Conservation (phyloP, 2,329 filamentous ascomycete genomes). For the Leptodontidium sp. region DNA sequence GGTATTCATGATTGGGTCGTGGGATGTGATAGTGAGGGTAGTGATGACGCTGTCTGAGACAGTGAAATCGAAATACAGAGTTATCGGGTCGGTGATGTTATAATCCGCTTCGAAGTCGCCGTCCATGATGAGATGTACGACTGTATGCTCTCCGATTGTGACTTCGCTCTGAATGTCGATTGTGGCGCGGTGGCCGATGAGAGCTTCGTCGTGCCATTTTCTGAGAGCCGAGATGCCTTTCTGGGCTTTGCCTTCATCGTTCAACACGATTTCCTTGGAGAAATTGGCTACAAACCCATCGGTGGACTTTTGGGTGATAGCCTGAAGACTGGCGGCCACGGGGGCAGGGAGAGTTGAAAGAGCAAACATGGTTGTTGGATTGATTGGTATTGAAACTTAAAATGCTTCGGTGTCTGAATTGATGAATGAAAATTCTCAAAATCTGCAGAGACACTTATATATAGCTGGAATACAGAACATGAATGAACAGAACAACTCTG, state of each 20-base stretch:
- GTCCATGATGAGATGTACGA: slow-evolving; percentile 30
- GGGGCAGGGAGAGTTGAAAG: slow-evolving; percentile 11
- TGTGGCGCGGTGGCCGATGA: slow-evolving; percentile 24
- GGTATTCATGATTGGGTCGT: slow-evolving; percentile 26
- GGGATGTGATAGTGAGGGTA: slow-evolving; percentile 23
- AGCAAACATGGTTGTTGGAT: not conserved
- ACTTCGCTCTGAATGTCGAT: slow-evolving; percentile 17
- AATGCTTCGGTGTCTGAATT: not conserved
- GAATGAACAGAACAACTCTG: not conserved
- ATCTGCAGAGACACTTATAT: not conserved
- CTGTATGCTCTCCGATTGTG: not conserved
- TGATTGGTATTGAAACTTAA: not conserved
- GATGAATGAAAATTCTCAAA: not conserved
- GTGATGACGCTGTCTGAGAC: slow-evolving; percentile 12
- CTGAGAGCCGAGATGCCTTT: slow-evolving; percentile 13
- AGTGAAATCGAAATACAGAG: slow-evolving; percentile 24
- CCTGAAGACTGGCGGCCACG: slow-evolving; percentile 6
- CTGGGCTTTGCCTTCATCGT: slow-evolving; percentile 25
- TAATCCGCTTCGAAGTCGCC: slow-evolving; percentile 28
- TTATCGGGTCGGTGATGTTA: slow-evolving; percentile 22
- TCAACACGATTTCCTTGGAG: slow-evolving; percentile 15
- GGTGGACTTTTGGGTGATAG: slow-evolving; percentile 22
- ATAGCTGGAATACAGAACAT: not conserved
- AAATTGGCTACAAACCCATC: slow-evolving; percentile 19
- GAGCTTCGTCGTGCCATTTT: slow-evolving; percentile 21